Conservation (phyloP, 2,329 filamentous ascomycete genomes). For the Trichoderma asperellum region DNA sequence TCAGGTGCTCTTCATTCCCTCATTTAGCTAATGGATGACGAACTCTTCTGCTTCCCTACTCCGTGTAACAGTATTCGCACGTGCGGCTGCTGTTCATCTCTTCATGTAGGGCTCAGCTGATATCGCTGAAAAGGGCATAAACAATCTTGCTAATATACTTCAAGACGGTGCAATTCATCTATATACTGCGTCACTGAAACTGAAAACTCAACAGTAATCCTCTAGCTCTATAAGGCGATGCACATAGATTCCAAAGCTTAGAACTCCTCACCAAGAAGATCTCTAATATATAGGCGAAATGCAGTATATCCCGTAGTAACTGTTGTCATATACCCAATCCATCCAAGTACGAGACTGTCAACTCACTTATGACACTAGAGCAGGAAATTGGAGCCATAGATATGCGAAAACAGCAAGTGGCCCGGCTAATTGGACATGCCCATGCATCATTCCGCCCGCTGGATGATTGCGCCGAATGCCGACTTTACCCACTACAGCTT, state of each 20-base stretch:
- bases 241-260: not conserved
- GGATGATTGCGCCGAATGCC: not conserved
- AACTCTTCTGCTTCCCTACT: not conserved
- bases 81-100: not conserved
- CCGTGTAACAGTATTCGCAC: not conserved
- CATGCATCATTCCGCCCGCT: not conserved
- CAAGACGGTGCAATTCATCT: not conserved
- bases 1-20: constrained; percentile 4
- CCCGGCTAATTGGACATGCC: not conserved
- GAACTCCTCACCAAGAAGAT: not conserved
- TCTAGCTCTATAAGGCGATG: not conserved
- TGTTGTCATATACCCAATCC: not conserved
- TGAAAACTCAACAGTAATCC: not conserved
- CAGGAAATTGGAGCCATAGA: not conserved
- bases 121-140: not conserved
- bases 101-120: constrained; percentile 3
- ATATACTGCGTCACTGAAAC: not conserved
- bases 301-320: not conserved
- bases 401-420: not conserved
- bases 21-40: not conserved
- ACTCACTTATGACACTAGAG: not conserved
- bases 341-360: not conserved
- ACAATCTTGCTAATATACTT: not conserved
- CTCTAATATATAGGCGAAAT: not conserved
- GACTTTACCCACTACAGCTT: not conserved